Evolutionary conservation across 208 protist genomes (phyloP), one percentile per base, ranked within the genome.

Genomic region (Acanthamoeba royreba): DNA sequence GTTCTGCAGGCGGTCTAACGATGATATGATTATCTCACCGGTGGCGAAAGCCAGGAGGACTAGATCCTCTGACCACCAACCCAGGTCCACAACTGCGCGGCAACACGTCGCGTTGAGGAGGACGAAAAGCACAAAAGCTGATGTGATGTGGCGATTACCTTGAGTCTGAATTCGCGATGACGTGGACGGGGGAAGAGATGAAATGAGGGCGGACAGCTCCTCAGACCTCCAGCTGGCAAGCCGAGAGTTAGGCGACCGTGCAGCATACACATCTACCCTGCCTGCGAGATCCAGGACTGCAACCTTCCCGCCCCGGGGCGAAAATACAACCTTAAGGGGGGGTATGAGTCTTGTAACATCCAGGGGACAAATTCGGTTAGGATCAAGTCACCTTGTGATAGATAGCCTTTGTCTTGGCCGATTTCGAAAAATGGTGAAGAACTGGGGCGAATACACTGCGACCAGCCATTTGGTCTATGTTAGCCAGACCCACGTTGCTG

Each of bases 21-120:
- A 42, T 15, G 77, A 55, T 13, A 86, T 52, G 46, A 52, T 86
- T 13, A 86, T 28, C 46, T 86, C 77, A 15, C 77, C 77, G 9
- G 77, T 86, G 77, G 40, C 42, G 77, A 55, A 86, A 22, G 77
- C 28, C 28, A 86, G 46, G 31, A 86, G 42, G 22, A 86, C 8
- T 25, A 49, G 31, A 11, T 86, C 77, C 28, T 86, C 77, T n/a
- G 77, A 86, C 77, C 77, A 86, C 77, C 77, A 86, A 33, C 77
- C 77, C 77, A 86, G 25, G 46, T 86, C 77, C 77, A 86, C 77
- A 58, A 86, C 77, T 86, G 40, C 35, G 4, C 33, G 69, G 9
- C n/a, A 69, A 22, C 2, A 66, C 15, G 33, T 22, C 55, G 22
- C n/a, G n/a, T n/a, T n/a, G 33, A 9, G 2, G 55, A 35, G 55